Evolutionary conservation across 768 basidiomycete genomes (phyloP), one percentile per base, ranked within the genome.

Genomic region (Crucibulum laeve): DNA sequence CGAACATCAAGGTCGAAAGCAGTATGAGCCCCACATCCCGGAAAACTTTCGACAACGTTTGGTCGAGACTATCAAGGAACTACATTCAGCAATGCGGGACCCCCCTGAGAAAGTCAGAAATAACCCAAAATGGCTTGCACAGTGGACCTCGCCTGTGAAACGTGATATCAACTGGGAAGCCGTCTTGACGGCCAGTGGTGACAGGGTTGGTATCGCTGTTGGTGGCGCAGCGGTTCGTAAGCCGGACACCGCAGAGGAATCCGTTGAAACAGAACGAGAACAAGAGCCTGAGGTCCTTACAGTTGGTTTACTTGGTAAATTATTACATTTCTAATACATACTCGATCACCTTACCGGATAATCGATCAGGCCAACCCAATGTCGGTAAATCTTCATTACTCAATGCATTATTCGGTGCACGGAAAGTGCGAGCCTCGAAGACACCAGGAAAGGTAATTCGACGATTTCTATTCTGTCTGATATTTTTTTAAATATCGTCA

Each of bases 331-430:
- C 3, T 11, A 15, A 35, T 18, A 18, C 23, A 18, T 46, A 4
- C 40, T 3, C 26, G 18, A 44, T n/a, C 33, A 19, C 41, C 36
- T 30, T 18, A 25, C 33, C 38, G 24, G 1, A 18, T n/a, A n/a
- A n/a, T 30, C 15, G n/a, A 11, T 18, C 57, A 85, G 91, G 92
- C 25, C 91, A 95, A 57, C 94, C 94, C 11, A 98, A 97, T 59
- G 92, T 95, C 30, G 95, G 95, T 7, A 98, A 98, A 61, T 92
- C 90, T 1, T 91, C 89, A 0, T 67, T 96, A 4, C 64, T 98
- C 41, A 98, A 98, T 58, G 93, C 94, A 4, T 68, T 98, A 15
- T 90, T 98, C 56, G 92, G 89, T 22, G 64, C 69, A 17, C 75
- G 71, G 38, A 84, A 78, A 60, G 93, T 96, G 3, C 76, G 80